Base-by-base conservation (phyloP, 2,329 filamentous ascomycete genomes). In the Xylaria hypoxylon region DNA sequence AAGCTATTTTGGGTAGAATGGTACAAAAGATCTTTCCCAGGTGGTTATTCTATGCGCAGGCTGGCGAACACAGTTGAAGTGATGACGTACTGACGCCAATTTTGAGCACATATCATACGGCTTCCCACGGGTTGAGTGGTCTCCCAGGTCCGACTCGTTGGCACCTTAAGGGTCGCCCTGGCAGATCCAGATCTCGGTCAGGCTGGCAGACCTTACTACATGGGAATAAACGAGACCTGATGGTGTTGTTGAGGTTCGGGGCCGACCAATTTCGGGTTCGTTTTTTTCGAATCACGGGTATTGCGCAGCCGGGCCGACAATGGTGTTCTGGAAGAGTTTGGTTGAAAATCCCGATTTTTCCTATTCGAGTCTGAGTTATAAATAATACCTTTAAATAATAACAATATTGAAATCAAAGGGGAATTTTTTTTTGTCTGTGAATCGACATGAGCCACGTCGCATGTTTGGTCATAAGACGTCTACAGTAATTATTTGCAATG, bases 281-380 rank as follows among this genome's bases (percentile, higher is more conserved):
- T 26, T 40, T 26, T 24, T 19, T 24, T 4, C n/a, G 33, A 26
- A 26, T 40, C 17, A 22, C 33, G 26, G 53, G 52, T 28, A 35
- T 26, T 31, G 47, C 22, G 40, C 24, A 52, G 24, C 35, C 11
- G 17, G 24, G 17, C 1, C n/a, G 22, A 44, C 33, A 19, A 28
- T 61, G 48, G 58, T 13, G 58, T 61, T 61, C 26, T 53, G 4
- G n/a, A 56, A 62, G 42, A 55, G 40, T 53, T 48, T 28, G 42
- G 50, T 56, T 13, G n/a, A 22, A 33, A 47, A 48, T 48, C 11
- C 33, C 22, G 42, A 42, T 31, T 42, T 50, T 44, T 17, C n/a
- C 35, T 8, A 45, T 40, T 59, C 42, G 26, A 31, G n/a, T 26
- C 26, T 17, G n/a, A n/a, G n/a, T n/a, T n/a, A n/a, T n/a, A n/a